These are phyloP conservation scores for Russula sp. DNA, from an alignment of 768 basidiomycete genomes.

Conservation along the genomic window DNA sequence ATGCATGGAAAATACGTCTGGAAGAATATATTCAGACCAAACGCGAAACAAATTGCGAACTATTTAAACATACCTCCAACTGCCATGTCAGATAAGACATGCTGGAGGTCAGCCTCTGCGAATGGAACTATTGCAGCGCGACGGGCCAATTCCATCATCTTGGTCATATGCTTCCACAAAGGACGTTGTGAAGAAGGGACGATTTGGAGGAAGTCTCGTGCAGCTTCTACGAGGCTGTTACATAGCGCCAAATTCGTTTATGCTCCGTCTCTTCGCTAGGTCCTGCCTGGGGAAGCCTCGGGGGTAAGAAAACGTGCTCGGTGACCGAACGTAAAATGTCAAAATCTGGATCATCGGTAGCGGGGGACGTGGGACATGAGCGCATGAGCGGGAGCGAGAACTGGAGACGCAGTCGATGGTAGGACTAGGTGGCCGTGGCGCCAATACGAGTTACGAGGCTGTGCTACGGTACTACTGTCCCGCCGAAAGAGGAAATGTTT, in stretches of 20 bases:
- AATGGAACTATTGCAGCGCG: neutral
- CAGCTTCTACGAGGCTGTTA: constrained; percentile 10
- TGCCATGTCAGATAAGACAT: constrained; percentile 8
- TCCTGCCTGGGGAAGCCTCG: constrained; percentile 18
- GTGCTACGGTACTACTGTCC: no score
- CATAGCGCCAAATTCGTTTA: constrained; percentile 5
- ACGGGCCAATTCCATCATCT: constrained; percentile 1
- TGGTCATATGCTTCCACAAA: constrained; percentile 5
- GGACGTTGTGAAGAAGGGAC: neutral
- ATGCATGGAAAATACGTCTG: constrained; percentile 42
- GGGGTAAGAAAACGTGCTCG: constrained; percentile 18
- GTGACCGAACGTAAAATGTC: neutral
- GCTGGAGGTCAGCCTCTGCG: neutral
- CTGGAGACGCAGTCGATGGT: neutral
- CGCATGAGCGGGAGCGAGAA: neutral
- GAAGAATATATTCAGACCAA: neutral
- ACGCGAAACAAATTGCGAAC: neutral
- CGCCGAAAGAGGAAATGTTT: no score
- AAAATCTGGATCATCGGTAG: no score
- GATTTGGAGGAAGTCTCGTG: neutral
- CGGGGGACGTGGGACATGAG: neutral
- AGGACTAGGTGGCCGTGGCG: no score
- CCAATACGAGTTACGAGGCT: no score
- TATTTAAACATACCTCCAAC: constrained; percentile 8
- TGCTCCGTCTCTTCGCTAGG: neutral